A percentile compares a stretch with the other conserved stretches of the same genome.
Conservation (phyloP, 1,139 yeast species). For the Yamadazyma trypodendri region DNA sequence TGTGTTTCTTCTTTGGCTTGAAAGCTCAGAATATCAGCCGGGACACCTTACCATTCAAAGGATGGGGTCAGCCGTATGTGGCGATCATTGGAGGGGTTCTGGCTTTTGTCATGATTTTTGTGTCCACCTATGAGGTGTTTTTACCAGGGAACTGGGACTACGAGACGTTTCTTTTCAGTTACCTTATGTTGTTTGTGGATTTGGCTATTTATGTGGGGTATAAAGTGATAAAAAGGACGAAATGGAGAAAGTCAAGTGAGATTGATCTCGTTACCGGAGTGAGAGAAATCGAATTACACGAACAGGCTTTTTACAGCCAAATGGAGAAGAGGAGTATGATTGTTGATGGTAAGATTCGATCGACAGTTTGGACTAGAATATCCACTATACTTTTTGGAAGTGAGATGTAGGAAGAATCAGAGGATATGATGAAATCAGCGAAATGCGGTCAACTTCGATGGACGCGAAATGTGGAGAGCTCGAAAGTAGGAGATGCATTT, state of each 20-base stretch:
- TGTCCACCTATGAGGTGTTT: conserved; percentile 69
- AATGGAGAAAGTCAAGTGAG: conserved; percentile 47
- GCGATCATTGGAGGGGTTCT: conserved; percentile 30
- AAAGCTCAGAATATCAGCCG: conserved; percentile 59
- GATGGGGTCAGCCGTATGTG: conserved; percentile 46
- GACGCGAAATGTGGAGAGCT: not conserved
- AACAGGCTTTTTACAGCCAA: conserved; percentile 24
- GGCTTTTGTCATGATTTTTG: conserved; percentile 53
- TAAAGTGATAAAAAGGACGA: conserved; percentile 55
- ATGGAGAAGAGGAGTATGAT: conserved; percentile 16
- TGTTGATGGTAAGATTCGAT: conserved; percentile 15
- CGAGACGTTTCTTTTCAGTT: conserved; percentile 62
- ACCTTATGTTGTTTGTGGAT: conserved; percentile 66
- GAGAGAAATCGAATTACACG: conserved; percentile 49
- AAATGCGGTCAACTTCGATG: too few species aligned
- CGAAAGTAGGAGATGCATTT: too few species aligned
- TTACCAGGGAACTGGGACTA: conserved; percentile 62
- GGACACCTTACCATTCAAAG: conserved; percentile 49
- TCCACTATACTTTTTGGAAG: conserved; percentile 23
- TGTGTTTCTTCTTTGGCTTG: conserved; percentile 61
- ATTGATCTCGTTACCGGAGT: conserved; percentile 43
- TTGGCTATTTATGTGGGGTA: conserved; percentile 54
- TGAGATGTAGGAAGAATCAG: conserved; percentile 19
- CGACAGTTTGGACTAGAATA: conserved; percentile 13
- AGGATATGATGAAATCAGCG: too few species aligned